Evolutionary conservation across 1,139 yeast species (phyloP).

Genomic region (Meyerozyma sp.): DNA sequence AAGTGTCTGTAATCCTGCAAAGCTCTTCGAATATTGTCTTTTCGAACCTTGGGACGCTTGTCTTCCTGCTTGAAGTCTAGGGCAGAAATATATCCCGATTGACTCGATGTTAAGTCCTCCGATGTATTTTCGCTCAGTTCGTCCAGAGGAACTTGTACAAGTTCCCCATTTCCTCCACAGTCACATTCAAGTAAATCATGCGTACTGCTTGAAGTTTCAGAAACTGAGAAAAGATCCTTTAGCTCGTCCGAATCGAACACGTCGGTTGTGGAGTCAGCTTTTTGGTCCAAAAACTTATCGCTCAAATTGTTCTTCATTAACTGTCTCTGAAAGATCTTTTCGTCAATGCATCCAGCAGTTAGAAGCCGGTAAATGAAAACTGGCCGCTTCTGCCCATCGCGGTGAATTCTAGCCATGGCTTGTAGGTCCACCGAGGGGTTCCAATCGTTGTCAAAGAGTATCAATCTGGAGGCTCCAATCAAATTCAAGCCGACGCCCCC

Average conservation of each 20-base stretch:
- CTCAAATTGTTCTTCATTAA: constrained; percentile 78
- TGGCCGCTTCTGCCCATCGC: constrained; percentile 84
- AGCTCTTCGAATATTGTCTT: constrained; percentile 48
- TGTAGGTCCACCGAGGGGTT: constrained; percentile 91
- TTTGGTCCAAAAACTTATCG: constrained; percentile 65
- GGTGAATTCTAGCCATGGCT: constrained; percentile 92
- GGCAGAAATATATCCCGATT: constrained; percentile 47
- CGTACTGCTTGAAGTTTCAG: constrained; percentile 53
- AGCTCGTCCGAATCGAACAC: constrained; percentile 62
- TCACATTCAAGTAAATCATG: constrained; percentile 78
- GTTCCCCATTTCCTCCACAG: constrained; percentile 52
- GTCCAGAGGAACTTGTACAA: constrained; percentile 9
- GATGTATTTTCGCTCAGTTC: constrained; percentile 12
- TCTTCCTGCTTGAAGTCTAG: constrained; percentile 36
- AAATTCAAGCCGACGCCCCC: constrained; percentile 94
- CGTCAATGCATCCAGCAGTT: constrained; percentile 89
- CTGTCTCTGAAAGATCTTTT: constrained; percentile 92
- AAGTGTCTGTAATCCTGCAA: constrained; percentile 59
- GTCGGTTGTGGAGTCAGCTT: constrained; percentile 38
- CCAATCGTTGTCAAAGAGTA: constrained; percentile 89
- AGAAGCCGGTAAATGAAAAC: constrained; percentile 80
- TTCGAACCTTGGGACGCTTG: constrained; percentile 23
- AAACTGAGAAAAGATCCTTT: constrained; percentile 66
- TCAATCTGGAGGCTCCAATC: constrained; percentile 82
- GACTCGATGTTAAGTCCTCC: constrained; percentile 5